Base-by-base conservation (phyloP, 164 flowering plant species). In the Tinospora cordifolia region DNA sequence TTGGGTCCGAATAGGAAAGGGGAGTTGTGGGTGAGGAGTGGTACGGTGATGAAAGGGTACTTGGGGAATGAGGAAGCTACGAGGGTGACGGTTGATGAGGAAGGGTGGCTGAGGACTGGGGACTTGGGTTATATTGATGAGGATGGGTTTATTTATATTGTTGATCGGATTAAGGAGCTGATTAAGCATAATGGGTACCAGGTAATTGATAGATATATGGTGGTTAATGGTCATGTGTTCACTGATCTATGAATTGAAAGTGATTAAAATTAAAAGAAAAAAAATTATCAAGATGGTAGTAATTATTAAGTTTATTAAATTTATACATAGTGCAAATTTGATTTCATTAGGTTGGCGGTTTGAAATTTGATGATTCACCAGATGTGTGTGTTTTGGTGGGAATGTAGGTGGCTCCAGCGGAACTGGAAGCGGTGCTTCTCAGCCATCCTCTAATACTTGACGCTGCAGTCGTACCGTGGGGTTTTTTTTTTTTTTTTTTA, bases 181-280 rank as follows among this genome's bases (percentile, higher is more conserved):
- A 90, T 88, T 69, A 90, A 90, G 81, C 86, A 88, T 71, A 87
- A 90, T 67, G 96, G 90, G 0, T 90, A 83, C 75, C 93, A 90
- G 88, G 91, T 87, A 63, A 15, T 30, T 30, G 36, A 30, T 30
- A 1, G 36, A 30, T 30, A 24, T 41, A 12, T 41, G 1, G 46
- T 41, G 6, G 46, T 41, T 41, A 41, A 40, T 40, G 9, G 46
- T 30, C 36, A 30, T 30, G 36, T 30, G n/a, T n/a, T n/a, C n/a
- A n/a, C n/a, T n/a, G n/a, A n/a, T n/a, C n/a, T n/a, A n/a, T n/a
- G n/a, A n/a, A n/a, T n/a, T n/a, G n/a, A n/a, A n/a, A n/a, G n/a
- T n/a, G n/a, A n/a, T n/a, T n/a, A n/a, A n/a, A n/a, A n/a, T n/a
- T n/a, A n/a, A n/a, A n/a, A n/a, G n/a, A n/a, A n/a, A n/a, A n/a